Conservation (phyloP, 176 grass and related monocot genomes). For the Musa acuminata region DNA sequence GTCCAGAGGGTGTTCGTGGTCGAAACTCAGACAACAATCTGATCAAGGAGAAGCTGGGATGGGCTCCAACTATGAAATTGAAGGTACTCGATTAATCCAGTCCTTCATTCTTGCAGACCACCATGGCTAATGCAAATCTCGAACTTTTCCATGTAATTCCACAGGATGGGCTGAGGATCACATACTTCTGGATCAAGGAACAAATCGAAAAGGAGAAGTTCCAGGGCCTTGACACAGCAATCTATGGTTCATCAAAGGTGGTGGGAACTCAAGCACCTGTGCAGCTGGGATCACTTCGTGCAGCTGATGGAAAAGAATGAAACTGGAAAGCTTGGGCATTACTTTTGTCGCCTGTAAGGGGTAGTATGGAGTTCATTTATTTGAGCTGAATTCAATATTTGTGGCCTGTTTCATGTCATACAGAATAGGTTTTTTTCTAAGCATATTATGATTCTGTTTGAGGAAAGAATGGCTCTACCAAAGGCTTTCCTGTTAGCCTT, state of each 20-base stretch:
- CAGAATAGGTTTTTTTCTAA: no score
- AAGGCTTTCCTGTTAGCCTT: no score
- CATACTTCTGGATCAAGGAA: not conserved
- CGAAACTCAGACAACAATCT: constrained; percentile 55
- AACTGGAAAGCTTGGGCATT: no score
- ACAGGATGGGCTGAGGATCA: not conserved
- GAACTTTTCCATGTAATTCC: not conserved
- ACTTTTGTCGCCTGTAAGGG: no score
- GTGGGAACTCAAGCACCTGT: no score
- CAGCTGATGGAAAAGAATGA: no score
- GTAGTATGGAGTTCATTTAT: no score
- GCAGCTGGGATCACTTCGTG: no score
- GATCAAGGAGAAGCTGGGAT: constrained; percentile 59
- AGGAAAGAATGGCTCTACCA: no score
- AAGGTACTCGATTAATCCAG: constrained; percentile 24
- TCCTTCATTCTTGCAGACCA: not conserved
- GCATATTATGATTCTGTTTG: no score
- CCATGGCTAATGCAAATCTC: not conserved
- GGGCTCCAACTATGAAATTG: constrained; percentile 59
- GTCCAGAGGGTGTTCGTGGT: constrained; percentile 47
- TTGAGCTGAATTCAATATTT: no score
- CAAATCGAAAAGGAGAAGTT: not conserved
- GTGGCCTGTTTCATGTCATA: no score
- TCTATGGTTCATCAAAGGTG: not conserved
- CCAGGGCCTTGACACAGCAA: not conserved